Conservation (phyloP, 345 rosid species). For the Heritiera fomes region DNA sequence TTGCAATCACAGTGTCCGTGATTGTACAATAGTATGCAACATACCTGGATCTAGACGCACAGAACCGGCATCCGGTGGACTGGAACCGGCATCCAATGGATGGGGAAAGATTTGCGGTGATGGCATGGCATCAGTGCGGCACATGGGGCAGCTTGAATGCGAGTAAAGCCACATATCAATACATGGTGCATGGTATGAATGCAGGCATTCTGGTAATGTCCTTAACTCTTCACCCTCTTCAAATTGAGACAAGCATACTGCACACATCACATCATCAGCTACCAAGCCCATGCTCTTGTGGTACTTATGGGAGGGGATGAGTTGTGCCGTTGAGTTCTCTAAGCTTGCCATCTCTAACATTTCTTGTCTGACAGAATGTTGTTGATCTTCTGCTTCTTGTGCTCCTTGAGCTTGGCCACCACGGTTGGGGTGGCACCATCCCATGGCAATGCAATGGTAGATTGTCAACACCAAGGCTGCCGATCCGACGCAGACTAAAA, state of each 20-base stretch:
- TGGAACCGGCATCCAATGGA: not conserved
- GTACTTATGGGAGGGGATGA: constrained; percentile 42
- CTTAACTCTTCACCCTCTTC: constrained; percentile 49
- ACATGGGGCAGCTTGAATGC: constrained; percentile 44
- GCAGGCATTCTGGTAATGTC: constrained; percentile 42
- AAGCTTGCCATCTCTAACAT: constrained; percentile 13
- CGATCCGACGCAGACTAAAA: constrained; percentile 33
- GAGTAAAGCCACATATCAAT: constrained; percentile 50
- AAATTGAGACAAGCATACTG: constrained; percentile 42
- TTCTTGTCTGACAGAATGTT: not conserved
- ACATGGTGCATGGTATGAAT: constrained; percentile 44
- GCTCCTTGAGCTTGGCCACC: not conserved
- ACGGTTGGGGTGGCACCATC: constrained; percentile 30
- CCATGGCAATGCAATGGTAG: constrained; percentile 39
- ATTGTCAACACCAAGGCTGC: constrained; percentile 37
- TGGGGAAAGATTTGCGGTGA: not conserved
- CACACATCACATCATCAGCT: constrained; percentile 34
- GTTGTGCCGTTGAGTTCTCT: constrained; percentile 35
- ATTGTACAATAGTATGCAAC: not conserved
- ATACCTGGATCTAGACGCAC: not conserved
- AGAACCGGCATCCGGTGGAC: not conserved
- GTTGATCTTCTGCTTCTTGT: not conserved
- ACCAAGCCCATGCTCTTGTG: constrained; percentile 26
- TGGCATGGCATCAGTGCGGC: constrained; percentile 44
- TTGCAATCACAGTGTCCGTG: not conserved